Evolutionary conservation across 495 filamentous ascomycete species (phyloP).

Genomic region (Neurospora sp.): DNA sequence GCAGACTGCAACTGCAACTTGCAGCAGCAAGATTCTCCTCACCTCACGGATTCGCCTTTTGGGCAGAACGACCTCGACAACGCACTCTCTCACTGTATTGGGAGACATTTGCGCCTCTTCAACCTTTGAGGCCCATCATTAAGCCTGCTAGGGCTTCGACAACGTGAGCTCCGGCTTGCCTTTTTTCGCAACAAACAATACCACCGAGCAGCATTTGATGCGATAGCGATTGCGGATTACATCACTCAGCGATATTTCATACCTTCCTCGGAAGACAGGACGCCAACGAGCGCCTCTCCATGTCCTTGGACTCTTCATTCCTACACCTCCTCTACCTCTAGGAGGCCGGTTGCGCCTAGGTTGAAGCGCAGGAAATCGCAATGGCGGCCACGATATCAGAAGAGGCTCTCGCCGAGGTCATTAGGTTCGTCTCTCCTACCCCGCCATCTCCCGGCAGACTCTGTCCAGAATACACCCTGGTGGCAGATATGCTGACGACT

Average conservation of each 20-base stretch:
- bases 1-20: not conserved
- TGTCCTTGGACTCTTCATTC: not conserved
- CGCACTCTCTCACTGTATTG: not conserved
- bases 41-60: not conserved
- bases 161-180: not conserved
- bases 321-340: slow-evolving; percentile 1
- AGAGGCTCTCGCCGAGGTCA: slow-evolving; percentile 25
- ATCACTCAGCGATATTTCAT: not conserved
- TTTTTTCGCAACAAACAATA: not conserved
- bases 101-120: not conserved
- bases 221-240: not conserved
- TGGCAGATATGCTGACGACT: slow-evolving; percentile 11
- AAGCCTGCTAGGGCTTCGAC: not conserved
- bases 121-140: not conserved
- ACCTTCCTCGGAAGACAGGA: not conserved
- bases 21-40: not conserved
- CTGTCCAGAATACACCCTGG: not conserved
- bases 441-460: not conserved
- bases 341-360: slow-evolving; percentile 5
- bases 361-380: slow-evolving; percentile 5
- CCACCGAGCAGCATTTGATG: not conserved
- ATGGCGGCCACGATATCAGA: slow-evolving; percentile 15
- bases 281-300: not conserved
- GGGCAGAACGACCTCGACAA: not conserved
- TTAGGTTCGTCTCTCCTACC: slow-evolving; percentile 22